Evolutionary conservation across 1,284 basidiomycete genomes (phyloP).

Genomic region (Ceratobasidium sp.): DNA sequence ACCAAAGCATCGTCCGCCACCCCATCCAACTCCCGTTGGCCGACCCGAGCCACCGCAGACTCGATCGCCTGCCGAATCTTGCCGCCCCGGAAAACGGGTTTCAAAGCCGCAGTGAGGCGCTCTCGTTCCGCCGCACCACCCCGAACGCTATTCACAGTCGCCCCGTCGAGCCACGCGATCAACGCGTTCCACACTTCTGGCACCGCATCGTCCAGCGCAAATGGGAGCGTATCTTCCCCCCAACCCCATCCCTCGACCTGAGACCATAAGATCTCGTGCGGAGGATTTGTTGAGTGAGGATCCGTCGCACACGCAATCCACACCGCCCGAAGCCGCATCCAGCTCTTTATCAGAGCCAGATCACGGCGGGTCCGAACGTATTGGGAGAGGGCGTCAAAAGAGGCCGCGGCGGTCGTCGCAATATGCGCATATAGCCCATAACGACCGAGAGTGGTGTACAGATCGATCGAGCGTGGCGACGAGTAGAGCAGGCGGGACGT

Average conservation of each 20-base stretch:
- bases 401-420: conserved; percentile 65
- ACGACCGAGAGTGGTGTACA: conserved; percentile 70
- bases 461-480: conserved; percentile 63
- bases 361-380: conserved; percentile 46
- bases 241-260: conserved; percentile 80
- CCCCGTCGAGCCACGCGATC: conserved; percentile 77
- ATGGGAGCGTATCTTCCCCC: conserved; percentile 62
- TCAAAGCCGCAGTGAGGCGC: conserved; percentile 36
- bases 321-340: conserved; percentile 62
- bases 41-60: neutral
- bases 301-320: conserved; percentile 88
- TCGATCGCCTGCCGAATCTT: conserved; percentile 2
- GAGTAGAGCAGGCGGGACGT: conserved; percentile 60
- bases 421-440: conserved; percentile 80
- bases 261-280: conserved; percentile 90
- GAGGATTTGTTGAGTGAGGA: conserved; percentile 85
- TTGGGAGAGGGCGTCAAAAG: conserved; percentile 52
- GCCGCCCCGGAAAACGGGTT: neutral
- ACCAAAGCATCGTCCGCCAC: conserved; percentile 44
- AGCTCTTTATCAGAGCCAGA: conserved; percentile 49
- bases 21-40: conserved; percentile 2
- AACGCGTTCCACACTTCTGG: conserved; percentile 61
- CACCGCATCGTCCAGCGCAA: conserved; percentile 46
- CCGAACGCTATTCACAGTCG: conserved; percentile 69
- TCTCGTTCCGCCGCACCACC: conserved; percentile 69